Conservation (phyloP, 2,329 filamentous ascomycete species). For the Venturia aucupariae region DNA sequence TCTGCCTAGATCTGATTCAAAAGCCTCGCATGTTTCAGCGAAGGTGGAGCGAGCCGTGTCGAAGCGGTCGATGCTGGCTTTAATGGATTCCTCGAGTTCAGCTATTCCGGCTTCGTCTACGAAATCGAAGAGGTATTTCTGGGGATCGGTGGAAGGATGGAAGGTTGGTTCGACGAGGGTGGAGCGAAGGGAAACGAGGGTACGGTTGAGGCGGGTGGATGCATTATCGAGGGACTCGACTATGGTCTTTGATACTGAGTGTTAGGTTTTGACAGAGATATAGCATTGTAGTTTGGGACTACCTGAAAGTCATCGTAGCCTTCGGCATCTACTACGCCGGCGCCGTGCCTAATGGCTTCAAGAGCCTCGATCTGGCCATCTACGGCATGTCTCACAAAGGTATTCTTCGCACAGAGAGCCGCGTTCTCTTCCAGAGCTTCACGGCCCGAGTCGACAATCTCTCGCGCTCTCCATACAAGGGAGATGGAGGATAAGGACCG, state of each 20-base stretch:
- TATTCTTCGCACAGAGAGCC: slow-evolving; percentile 50
- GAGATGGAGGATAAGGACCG: slow-evolving; percentile 75
- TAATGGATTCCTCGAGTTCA: slow-evolving; percentile 55
- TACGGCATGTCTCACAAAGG: slow-evolving; percentile 32
- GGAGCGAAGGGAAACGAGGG: slow-evolving; percentile 54
- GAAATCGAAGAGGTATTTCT: slow-evolving; percentile 63
- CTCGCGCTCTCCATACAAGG: slow-evolving; percentile 76
- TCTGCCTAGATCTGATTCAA: slow-evolving; percentile 58
- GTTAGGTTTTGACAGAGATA: not conserved
- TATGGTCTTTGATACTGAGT: slow-evolving; percentile 33
- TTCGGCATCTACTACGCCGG: slow-evolving; percentile 33
- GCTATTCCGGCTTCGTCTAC: slow-evolving; percentile 64
- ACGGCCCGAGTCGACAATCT: slow-evolving; percentile 70
- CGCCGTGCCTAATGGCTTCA: slow-evolving; percentile 33
- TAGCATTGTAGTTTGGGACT: slow-evolving; percentile 14
- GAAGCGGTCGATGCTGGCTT: slow-evolving; percentile 60
- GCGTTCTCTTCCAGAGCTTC: slow-evolving; percentile 69
- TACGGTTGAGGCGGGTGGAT: slow-evolving; percentile 54
- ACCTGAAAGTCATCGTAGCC: slow-evolving; percentile 37
- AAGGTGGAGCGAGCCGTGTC: slow-evolving; percentile 57
- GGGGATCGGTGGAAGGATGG: slow-evolving; percentile 39
- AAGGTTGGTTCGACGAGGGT: slow-evolving; percentile 57
- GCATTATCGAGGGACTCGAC: slow-evolving; percentile 58
- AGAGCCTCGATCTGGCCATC: slow-evolving; percentile 36
- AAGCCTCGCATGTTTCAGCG: slow-evolving; percentile 48